Base-by-base conservation (phyloP, 2,329 filamentous ascomycete species). In the Microdochium paspali region DNA sequence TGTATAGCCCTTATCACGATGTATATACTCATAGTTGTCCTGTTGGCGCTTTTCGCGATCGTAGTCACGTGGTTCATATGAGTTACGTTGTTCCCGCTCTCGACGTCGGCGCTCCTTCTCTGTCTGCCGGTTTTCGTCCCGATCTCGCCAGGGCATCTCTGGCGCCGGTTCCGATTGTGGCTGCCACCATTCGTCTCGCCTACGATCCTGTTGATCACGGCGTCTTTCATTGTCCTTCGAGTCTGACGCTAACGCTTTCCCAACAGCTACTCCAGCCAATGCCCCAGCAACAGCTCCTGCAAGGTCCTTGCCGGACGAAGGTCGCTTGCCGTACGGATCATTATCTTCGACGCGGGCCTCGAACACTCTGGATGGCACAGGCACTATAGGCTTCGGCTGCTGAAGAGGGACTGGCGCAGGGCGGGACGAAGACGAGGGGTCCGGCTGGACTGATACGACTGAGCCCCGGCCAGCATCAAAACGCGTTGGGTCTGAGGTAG, bases 361-460 rank as follows among this genome's bases (percentile, higher is more conserved):
- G 56, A 88, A 87, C 1, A 90, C 74, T 18, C 78, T 77, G 51
- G 78, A 77, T 31, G 83, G 82, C 2, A 94, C 80, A 0, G 87
- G 87, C 2, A 77, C 73, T 49, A 87, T 77, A 2, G 90, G 90
- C 55, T 90, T 84, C 2, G 90, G 90, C 56, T 95, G 88, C 61
- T 93, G 85, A n/a, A 96, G 72, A 10, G 83, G 81, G 26, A 89
- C 75, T 0, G 79, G 72, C 5, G 70, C 79, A 4, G 82, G 77
- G 39, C 78, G 73, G 15, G 65, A 60, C 18, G 63, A 66, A 21
- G 66, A 62, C 2, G 70, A 60, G 7, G 69, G 58, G 40, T 70
- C 66, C 47, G 66, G 62, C 31, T 61, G 20, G 13, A 40, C 64
- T 63, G 49, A 70, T 13, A 71, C 61, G n/a, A 71, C 59, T 31